Evolutionary conservation across 1,139 yeast genomes (phyloP).

Genomic region (Suhomyces chickasaworum): DNA sequence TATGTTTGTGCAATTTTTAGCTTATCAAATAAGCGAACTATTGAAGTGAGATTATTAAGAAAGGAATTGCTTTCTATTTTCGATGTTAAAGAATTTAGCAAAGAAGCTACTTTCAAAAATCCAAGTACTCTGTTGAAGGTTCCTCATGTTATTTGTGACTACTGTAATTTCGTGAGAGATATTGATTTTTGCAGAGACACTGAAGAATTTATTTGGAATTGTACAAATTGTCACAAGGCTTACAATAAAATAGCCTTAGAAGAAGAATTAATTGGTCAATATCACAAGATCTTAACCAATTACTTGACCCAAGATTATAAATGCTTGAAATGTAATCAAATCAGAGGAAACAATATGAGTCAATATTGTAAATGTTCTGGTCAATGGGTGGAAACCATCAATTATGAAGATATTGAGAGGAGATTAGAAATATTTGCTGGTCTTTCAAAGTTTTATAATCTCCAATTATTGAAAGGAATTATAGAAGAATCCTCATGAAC

Average conservation of each 20-base stretch:
- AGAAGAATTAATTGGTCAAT: conserved; percentile 71
- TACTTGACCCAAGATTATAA: conserved; percentile 79
- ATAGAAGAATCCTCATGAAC: too few relatives aligned
- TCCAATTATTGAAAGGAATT: conserved; percentile 57
- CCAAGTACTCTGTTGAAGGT: conserved; percentile 74
- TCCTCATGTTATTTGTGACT: conserved; percentile 72
- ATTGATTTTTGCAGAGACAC: conserved; percentile 80
- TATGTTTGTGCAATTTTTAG: conserved; percentile 71
- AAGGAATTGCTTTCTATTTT: conserved; percentile 71
- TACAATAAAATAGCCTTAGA: conserved; percentile 74
- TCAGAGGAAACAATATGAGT: conserved; percentile 71
- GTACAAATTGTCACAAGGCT: conserved; percentile 66
- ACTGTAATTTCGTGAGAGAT: conserved; percentile 74
- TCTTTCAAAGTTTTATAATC: conserved; percentile 61
- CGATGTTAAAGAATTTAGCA: conserved; percentile 83
- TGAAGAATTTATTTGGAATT: conserved; percentile 57
- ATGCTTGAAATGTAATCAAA: conserved; percentile 73
- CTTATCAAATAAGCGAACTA: conserved; percentile 61
- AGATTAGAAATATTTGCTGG: conserved; percentile 54
- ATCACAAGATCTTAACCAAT: conserved; percentile 55
- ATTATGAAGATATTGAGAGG: conserved; percentile 45
- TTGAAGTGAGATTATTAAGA: conserved; percentile 76
- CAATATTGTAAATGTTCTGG: conserved; percentile 89
- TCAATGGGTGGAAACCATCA: conserved; percentile 65
- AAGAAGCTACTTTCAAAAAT: conserved; percentile 70